Base-by-base conservation (phyloP, 2,329 filamentous ascomycete species). In the Diaporthe citriasiana region DNA sequence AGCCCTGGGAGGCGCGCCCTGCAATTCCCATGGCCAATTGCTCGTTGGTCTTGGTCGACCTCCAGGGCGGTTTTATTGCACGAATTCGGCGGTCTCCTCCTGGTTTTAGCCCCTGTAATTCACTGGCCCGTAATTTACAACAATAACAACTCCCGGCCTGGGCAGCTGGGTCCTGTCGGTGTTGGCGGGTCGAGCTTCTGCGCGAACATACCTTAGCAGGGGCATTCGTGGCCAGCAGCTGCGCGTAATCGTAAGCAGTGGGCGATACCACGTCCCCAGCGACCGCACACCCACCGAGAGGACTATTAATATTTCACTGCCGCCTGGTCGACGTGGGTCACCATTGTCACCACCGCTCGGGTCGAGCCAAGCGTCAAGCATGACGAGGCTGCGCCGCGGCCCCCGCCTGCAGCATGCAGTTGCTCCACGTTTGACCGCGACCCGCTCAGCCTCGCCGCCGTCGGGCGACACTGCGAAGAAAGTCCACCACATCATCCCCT, bases 341-440 rank as follows among this genome's bases (percentile, higher is more conserved):
- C 42, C 35, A 38, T 30, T 35, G 45, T 51, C 35, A 63, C 47
- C 40, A 4, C 33, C 22, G 12, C 30, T 15, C 42, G 56, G 17
- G n/a, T 27, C 35, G 19, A 47, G 47, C 35, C 70, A 51, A 63
- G n/a, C 17, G 47, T 51, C 45, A 63, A 63, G 59, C 56, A n/a
- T 63, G 70, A 71, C 70, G 70, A 71, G 56, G 56, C 69, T 71
- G 57, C 70, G 69, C 69, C 33, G 69, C 45, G 42, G 38, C 40
- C 47, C 60, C 22, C 42, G 60, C 60, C 45, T 47, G 60, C 42
- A 66, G 33, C 45, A 35, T 60, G 69, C 45, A 60, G 30, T 27
- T 70, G 42, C 68, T 70, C 68, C 69, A 63, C 56, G 56, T 63
- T 42, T 63, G 45, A 51, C 47, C 33, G 38, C 70, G 47, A 63